A percentile compares a stretch with the other conserved stretches of the same genome.
These are phyloP conservation scores for Phlyctochytrium bullatum DNA, from an alignment of 192 early-diverging fungal genomes.

Conservation along the genomic window DNA sequence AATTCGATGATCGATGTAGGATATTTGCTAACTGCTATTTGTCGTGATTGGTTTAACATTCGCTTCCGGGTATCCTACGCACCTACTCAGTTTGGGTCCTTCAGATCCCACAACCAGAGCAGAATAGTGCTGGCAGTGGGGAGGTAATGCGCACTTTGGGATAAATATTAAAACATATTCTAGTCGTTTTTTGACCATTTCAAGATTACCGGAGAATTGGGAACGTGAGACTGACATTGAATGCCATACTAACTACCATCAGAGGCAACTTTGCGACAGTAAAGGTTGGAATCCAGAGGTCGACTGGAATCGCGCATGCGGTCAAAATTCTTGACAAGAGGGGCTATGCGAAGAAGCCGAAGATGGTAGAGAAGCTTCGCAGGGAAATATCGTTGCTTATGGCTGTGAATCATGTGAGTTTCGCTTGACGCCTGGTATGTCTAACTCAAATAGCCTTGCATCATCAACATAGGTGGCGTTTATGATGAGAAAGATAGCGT, in stretches of 20 bases:
- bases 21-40: neutral
- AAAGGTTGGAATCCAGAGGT: slow-evolving; percentile 53
- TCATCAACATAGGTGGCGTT: slow-evolving; percentile 66
- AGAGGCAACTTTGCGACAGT: slow-evolving; percentile 73
- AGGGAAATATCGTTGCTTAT: slow-evolving; percentile 66
- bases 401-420: slow-evolving; percentile 52
- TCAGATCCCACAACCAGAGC: slow-evolving; percentile 6
- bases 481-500: slow-evolving; percentile 54
- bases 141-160: no score
- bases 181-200: neutral
- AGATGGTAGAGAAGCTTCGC: slow-evolving; percentile 63
- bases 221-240: neutral
- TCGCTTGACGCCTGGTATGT: neutral
- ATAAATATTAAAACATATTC: no score
- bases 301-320: slow-evolving; percentile 58
- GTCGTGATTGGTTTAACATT: slow-evolving; percentile 2
- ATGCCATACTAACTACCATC: no score
- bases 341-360: slow-evolving; percentile 49
- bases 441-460: slow-evolving; percentile 44
- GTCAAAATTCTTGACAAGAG: slow-evolving; percentile 72
- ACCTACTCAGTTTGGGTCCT: slow-evolving; percentile 30
- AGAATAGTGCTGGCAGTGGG: no score
- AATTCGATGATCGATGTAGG: slow-evolving; percentile 31
- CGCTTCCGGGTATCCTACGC: no score
- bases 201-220: neutral